A percentile compares a stretch with the other conserved stretches of the same genome.
These are phyloP conservation scores for Aspergillus steynii DNA, from an alignment of 495 filamentous ascomycete species.

Conservation along the genomic window DNA sequence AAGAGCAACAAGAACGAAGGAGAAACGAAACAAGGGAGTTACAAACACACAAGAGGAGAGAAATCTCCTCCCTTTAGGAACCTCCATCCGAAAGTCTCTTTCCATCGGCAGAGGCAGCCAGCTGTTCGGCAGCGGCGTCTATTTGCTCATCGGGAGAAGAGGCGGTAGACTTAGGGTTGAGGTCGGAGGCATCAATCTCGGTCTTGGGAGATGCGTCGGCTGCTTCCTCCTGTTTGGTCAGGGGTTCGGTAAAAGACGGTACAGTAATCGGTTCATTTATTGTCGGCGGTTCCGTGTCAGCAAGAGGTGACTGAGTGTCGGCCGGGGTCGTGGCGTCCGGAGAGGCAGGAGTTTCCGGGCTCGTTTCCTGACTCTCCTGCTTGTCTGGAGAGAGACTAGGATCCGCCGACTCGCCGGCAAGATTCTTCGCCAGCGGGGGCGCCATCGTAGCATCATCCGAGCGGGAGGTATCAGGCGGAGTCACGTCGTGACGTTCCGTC, in stretches of 20 bases:
- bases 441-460: constrained; percentile 29
- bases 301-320: neutral
- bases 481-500: constrained; percentile 23
- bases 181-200: neutral
- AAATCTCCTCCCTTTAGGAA: neutral
- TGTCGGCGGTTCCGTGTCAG: neutral
- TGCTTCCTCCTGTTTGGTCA: neutral
- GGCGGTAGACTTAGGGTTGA: neutral
- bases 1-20: neutral
- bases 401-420: constrained; percentile 55
- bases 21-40: constrained; percentile 1
- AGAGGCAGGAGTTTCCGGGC: neutral
- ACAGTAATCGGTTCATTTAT: neutral
- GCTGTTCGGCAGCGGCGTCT: constrained; percentile 27
- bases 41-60: constrained; percentile 1
- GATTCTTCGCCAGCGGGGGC: constrained; percentile 51
- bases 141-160: constrained; percentile 17
- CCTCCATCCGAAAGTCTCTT: constrained; percentile 35
- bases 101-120: constrained; percentile 33
- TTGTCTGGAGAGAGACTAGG: constrained; percentile 16
- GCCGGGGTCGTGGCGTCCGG: neutral
- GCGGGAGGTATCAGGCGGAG: constrained; percentile 29
- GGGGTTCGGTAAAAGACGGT: neutral
- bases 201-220: constrained; percentile 1
- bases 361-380: constrained; percentile 3